Conservation (phyloP, 1,284 basidiomycete species). For the Entoloma clypeatum region DNA sequence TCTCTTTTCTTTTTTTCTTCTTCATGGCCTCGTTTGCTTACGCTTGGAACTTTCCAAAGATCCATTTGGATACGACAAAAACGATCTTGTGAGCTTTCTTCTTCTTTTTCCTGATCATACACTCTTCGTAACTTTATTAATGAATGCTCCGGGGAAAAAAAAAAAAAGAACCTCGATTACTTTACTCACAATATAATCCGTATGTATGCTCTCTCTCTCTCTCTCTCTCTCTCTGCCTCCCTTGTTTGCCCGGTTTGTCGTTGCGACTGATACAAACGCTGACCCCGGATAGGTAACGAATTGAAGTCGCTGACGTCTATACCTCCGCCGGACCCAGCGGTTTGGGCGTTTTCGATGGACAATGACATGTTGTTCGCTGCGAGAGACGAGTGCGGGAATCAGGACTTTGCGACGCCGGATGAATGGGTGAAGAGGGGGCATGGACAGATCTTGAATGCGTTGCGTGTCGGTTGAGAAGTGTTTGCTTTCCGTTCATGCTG, state of each 20-base stretch:
- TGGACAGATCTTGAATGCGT: slow-evolving; percentile 38
- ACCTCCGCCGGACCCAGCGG: slow-evolving; percentile 50
- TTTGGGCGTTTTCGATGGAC: slow-evolving; percentile 56
- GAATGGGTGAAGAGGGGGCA: slow-evolving; percentile 54
- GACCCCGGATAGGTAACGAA: slow-evolving; percentile 43
- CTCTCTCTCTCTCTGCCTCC: no score
- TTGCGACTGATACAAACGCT: slow-evolving; percentile 1
- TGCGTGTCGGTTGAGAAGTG: slow-evolving; percentile 29
- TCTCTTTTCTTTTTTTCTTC: slow-evolving; percentile 11
- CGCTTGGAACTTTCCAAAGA: slow-evolving; percentile 32
- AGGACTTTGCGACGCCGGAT: slow-evolving; percentile 44
- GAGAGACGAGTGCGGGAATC: slow-evolving; percentile 30
- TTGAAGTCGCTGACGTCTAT: slow-evolving; percentile 53
- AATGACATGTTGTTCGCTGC: slow-evolving; percentile 54
- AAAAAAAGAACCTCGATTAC: slow-evolving; percentile 65
- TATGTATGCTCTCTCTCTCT: no score
- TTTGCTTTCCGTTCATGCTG: no score
- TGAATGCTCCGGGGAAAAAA: slow-evolving; percentile 9
- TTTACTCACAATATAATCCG: slow-evolving; percentile 65
- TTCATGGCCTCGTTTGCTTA: slow-evolving; percentile 9
- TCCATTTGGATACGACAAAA: slow-evolving; percentile 67
- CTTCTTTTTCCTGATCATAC: slow-evolving; percentile 6
- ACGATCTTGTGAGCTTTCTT: slow-evolving; percentile 50
- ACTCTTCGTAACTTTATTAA: slow-evolving; percentile 4
- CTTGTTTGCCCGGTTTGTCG: not conserved